Evolutionary conservation across 2,329 filamentous ascomycete genomes (phyloP), one percentile per base, ranked within the genome.

Genomic region (Boeremia exigua): DNA sequence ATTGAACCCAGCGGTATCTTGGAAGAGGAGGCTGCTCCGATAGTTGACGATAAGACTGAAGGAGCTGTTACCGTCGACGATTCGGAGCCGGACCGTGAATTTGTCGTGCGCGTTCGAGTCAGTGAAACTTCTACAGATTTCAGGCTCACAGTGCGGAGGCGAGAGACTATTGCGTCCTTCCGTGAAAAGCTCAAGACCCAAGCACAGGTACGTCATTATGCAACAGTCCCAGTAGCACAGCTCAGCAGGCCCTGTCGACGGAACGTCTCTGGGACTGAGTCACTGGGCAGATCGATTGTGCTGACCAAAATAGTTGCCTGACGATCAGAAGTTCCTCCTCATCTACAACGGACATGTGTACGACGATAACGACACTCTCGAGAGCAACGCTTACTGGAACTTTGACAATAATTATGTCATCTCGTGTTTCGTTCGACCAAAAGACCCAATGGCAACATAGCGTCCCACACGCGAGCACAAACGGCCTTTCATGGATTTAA

Each of bases 281-380:
- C n/a, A 15, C 4, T 14, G n/a, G 15, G 9, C 12, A 30, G 15
- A 40, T 5, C n/a, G 11, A 44, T 8, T 19, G 7, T 29, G 43
- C 59, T 68, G 17, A 65, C 47, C 9, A 19, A 5, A n/a, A 10
- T 38, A 62, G 88, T 78, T 93, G 29, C 74, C 82, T 2, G 71
- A 79, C 7, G 79, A 78, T 39, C 86, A 85, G 58, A 84, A 81
- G 43, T 80, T 96, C 46, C 86, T 86, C 49, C 84, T 96, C 56
- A 88, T 86, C 17, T 96, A 96, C 73, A 83, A 95, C 75, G 93
- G 93, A 63, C 91, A 87, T 71, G 85, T 93, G 46, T 82, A 96
- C 40, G 86, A 87, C 61, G 90, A 94, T 61, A 81, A 82, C 49
- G 72, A 84, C 17, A 82, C 88, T 0, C 78, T 96, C 15, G 75